Evolutionary conservation across 768 basidiomycete species (phyloP), one percentile per base, ranked within the genome.

Genomic region (Lactifluus pinguis): DNA sequence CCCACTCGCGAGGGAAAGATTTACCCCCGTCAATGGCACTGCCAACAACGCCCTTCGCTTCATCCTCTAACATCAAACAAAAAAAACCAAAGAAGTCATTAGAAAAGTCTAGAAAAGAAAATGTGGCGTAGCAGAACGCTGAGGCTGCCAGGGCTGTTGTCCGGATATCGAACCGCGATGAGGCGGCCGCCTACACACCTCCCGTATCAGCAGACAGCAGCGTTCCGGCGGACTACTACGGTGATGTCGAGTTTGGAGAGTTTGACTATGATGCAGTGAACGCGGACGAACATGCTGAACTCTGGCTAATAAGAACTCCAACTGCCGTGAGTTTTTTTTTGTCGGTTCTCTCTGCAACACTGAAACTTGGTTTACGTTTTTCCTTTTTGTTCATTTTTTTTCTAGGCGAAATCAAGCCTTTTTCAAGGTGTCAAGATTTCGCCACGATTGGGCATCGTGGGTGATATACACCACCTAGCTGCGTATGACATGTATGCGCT

Each of bases 221-320:
- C 30, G 39, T 36, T 14, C 55, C 42, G 0, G 30, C 42, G 10
- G 59, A 45, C 25, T 41, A 52, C 38, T n/a, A n/a, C n/a, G n/a
- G n/a, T n/a, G 65, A 49, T 25, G 38, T 61, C 29, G 65, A 66
- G 2, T 66, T 64, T 34, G 65, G 65, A 4, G 65, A 61, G 15
- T 65, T 66, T 47, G 65, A 66, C 39, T 65, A 61, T 32, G 65
- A 66, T 19, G 49, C 65, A 13, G 48, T 66, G 21, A 59, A 56
- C 11, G 59, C 52, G 14, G 63, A 61, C n/a, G 63, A 61, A 1
- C 57, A 51, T 19, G 63, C 57, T 0, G 65, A 66, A 57, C 63
- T 66, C n/a, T 66, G 65, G 65, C 53, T 66, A 8, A 49, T 66
- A 14, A 63, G 65, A 3, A 59, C 49, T 9, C 65, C 63, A 17